Percentiles rank a stretch among this genome's conserved stretches.
These are phyloP conservation scores for Phoma sp. DNA, from an alignment of 2,329 filamentous ascomycete genomes.

Conservation along the genomic window DNA sequence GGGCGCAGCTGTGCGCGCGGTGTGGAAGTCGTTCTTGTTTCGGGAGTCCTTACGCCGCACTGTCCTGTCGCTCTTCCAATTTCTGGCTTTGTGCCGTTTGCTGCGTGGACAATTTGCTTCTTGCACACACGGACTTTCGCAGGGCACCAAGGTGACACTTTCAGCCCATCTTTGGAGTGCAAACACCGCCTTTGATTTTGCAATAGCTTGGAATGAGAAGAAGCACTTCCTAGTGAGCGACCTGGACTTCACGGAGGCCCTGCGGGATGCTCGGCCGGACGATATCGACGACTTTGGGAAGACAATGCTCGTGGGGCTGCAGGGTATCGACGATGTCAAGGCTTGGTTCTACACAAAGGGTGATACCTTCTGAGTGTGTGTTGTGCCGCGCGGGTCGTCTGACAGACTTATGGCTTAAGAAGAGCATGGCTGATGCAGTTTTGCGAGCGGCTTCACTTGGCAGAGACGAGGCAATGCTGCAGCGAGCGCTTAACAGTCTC, in stretches of 20 bases:
- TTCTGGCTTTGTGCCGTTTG: conserved; percentile 40
- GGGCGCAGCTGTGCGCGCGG: conserved; percentile 44
- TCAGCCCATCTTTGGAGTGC: conserved; percentile 43
- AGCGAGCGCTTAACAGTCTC: no score
- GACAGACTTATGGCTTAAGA: no score
- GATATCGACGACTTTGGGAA: conserved; percentile 41
- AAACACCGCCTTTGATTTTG: conserved; percentile 38
- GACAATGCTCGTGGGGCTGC: conserved; percentile 34
- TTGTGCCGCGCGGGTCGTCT: no score
- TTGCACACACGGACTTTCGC: conserved; percentile 19
- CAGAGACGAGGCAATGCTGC: no score
- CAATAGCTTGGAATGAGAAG: conserved; percentile 40
- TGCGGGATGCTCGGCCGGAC: conserved; percentile 29
- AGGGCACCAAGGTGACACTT: conserved; percentile 27
- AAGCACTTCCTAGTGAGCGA: conserved; percentile 37
- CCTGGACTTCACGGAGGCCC: conserved; percentile 35
- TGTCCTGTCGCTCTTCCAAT: conserved; percentile 57
- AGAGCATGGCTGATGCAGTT: no score
- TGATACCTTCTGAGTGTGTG: conserved; percentile 11
- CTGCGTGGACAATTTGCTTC: conserved; percentile 19
- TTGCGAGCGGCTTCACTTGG: no score
- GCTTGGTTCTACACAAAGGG: conserved; percentile 39
- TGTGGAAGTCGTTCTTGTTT: conserved; percentile 61
- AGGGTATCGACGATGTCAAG: conserved; percentile 39
- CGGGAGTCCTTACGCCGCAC: conserved; percentile 63